phyloP scores from a whole-genome alignment of 2,329 filamentous ascomycete species.

The Colletotrichum sp. region DNA sequence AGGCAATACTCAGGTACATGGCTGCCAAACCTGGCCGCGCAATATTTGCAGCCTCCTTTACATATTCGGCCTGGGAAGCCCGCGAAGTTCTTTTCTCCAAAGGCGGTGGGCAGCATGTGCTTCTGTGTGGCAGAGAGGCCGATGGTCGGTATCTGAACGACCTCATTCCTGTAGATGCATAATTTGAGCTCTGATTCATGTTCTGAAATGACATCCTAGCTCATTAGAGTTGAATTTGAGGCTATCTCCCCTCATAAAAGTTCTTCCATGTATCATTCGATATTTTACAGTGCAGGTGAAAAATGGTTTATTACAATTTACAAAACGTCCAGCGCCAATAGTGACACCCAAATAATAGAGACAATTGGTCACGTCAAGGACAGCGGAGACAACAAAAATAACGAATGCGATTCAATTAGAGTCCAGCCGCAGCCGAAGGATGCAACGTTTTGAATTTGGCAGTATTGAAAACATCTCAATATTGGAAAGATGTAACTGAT shows the following conservation, averaged over 20 bases:
- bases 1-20: not conserved
- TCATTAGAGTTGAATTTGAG: not conserved
- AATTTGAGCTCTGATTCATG: not conserved
- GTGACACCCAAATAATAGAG: rapidly evolving
- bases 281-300: not conserved
- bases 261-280: not conserved
- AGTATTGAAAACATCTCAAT: rapidly evolving
- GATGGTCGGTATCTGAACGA: not conserved
- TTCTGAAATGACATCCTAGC: not conserved
- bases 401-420: no score
- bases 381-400: rapidly evolving
- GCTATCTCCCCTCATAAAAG: rapidly evolving
- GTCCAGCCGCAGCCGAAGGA: no score
- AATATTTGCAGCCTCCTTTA: not conserved
- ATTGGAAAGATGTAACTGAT: rapidly evolving
- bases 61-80: not conserved
- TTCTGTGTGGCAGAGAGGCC: not conserved
- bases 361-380: rapidly evolving
- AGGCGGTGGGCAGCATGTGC: not conserved
- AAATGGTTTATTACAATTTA: no score
- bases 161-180: not conserved
- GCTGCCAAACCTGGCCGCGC: not conserved
- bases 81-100: not conserved
- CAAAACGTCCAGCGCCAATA: rapidly evolving
- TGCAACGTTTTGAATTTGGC: not conserved